Base-by-base conservation (phyloP, 306 rosid genomes). In the Cicer cuneatum region DNA sequence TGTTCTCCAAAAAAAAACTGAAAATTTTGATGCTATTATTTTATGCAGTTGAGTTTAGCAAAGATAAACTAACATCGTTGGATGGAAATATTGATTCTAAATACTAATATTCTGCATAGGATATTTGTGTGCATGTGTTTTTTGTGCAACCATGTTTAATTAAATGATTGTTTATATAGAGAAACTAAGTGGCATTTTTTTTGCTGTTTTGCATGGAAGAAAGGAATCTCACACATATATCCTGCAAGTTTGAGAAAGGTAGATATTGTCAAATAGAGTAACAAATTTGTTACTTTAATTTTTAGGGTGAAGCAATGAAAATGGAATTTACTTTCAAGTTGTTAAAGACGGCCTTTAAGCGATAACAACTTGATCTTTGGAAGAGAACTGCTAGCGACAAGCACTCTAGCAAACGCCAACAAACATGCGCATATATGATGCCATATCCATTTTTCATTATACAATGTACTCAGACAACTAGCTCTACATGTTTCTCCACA, bases 231-330 rank as follows among this genome's bases (percentile, higher is more conserved):
- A 12, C 49, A 11, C 57, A 19, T 12, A 58, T 13, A 66, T 39
- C 65, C 74, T 71, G 19, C 14, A 33, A 57, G 56, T 80, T 66
- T 47, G 33, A 48, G 47, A 62, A n/a, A 2, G 61, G 69, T 21
- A 40, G 12, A 10, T 58, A 15, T 3, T 33, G 21, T 24, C 33
- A 2, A 24, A 24, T 5, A 11, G 49, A 65, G 71, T 15, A 56
- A 43, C 29, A 43, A 16, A 18, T 76, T 61, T 67, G 33, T 24
- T 24, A 24, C 33, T 37, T 35, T 56, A 45, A 10, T 74, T 15
- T 15, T 64, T n/a, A 64, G 69, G 15, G 14, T 39, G 43, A 2
- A 61, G 38, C 60, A 52, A 52, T 52, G 1, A 0, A 10, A 47
- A 5, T 1, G 19, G 54, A n/a, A 13, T 48, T 48, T 18, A n/a